Evolutionary conservation across 306 rosid genomes (phyloP), one percentile per base, ranked within the genome.

Genomic region (Comarum palustre): DNA sequence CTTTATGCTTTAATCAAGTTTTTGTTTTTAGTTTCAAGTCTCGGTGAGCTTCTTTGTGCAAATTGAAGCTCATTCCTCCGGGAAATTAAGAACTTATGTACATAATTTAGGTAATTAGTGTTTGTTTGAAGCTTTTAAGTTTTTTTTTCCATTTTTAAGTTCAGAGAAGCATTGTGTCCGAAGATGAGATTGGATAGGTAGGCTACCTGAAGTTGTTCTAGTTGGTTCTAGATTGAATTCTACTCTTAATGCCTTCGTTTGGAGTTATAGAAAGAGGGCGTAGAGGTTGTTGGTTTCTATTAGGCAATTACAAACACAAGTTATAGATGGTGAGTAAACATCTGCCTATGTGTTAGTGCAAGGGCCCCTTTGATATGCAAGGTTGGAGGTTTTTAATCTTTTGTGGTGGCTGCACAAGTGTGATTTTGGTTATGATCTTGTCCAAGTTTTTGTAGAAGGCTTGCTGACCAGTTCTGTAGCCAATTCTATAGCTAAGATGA

Each of bases 1-100:
- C 83, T 75, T 83, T 75, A 9, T 59, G 24, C 43, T 38, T 34
- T 41, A 14, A 14, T 64, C 20, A 34, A 62, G 67, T 52, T 14
- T 63, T n/a, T 20, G 60, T n/a, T 29, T 39, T 55, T 7, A 29
- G 48, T 36, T 36, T 27, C n/a, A 65, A 7, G 42, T 11, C 29
- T 51, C 14, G 64, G 19, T 47, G 39, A 39, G 47, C 36, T 45
- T 76, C 65, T 78, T 50, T 69, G 68, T 39, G 27, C 78, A 72
- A 66, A 81, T 77, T 20, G 59, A 9, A 52, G 59, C 59, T 52
- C 11, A 8, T 52, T 52, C 14, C 4, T 19, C 57, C 1, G 7
- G 7, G 14, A 55, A 51, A 0, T 54, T 20, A 2, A 12, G 16
- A 55, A 24, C 32, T 22, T 10, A 1, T 20, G 12, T 57, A 5